These are phyloP conservation scores for Cyathus striatus DNA, from an alignment of 768 basidiomycete species.

Conservation along the genomic window DNA sequence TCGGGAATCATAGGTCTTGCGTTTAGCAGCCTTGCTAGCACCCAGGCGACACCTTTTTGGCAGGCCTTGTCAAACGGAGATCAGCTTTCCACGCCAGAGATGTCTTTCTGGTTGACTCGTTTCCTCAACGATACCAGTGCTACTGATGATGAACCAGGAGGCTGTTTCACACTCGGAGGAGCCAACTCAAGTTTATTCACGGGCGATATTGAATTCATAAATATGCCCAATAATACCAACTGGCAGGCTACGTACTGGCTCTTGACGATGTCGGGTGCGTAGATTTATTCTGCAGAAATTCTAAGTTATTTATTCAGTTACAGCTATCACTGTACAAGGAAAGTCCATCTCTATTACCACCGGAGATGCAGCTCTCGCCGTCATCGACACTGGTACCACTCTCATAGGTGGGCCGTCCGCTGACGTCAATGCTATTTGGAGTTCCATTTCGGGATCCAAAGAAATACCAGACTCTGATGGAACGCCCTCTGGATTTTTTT, in stretches of 20 bases:
- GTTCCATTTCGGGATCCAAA: conserved; percentile 46
- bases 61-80: conserved; percentile 37
- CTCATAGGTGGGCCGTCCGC: no score
- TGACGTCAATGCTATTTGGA: no score
- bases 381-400: no score
- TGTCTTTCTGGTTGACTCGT: conserved; percentile 64
- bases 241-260: conserved; percentile 59
- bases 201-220: no score
- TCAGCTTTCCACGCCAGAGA: conserved; percentile 44
- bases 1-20: conserved; percentile 79
- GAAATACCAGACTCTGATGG: conserved; percentile 44
- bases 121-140: conserved; percentile 28
- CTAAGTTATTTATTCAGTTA: no score
- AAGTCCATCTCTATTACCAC: no score
- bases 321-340: no score
- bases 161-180: conserved; percentile 72
- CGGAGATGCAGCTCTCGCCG: no score
- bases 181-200: no score
- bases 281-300: not conserved
- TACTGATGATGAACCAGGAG: conserved; percentile 44
- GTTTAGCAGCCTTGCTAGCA: conserved; percentile 53
- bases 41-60: conserved; percentile 62
- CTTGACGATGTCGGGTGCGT: conserved; percentile 46
- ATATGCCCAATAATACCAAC: conserved; percentile 50
- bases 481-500: no score